Evolutionary conservation across 352 stramenopile genomes (phyloP).

Genomic region (Globisporangium yorkense): DNA sequence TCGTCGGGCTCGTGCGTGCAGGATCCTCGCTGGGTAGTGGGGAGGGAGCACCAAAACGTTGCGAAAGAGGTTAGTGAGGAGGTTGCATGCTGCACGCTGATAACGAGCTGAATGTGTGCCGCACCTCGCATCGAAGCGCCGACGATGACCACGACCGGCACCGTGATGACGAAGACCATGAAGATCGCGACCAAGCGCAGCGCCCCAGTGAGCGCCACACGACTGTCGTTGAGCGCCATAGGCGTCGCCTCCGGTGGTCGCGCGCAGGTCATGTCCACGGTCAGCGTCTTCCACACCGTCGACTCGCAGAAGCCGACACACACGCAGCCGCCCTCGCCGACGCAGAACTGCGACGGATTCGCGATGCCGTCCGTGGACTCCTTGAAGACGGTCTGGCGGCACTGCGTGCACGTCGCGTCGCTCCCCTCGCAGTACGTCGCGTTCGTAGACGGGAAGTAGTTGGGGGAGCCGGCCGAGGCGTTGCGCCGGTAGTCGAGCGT

Average conservation of each 20-base stretch:
- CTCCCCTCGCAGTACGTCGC: constrained; percentile 44
- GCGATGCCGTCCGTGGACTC: constrained; percentile 20
- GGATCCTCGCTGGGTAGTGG: background rate
- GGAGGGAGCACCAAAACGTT: background rate
- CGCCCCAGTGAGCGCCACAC: constrained; percentile 1
- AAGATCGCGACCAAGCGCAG: constrained; percentile 8
- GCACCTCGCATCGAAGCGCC: constrained; percentile 3
- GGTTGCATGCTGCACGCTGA: background rate
- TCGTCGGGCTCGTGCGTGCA: background rate
- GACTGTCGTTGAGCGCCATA: background rate
- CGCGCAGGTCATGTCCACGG: constrained; percentile 17
- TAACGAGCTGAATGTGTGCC: background rate
- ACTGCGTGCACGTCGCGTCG: constrained; percentile 21
- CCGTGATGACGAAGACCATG: constrained; percentile 7
- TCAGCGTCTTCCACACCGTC: constrained; percentile 15
- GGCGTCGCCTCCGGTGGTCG: constrained; percentile 11
- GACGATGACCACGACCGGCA: constrained; percentile 11
- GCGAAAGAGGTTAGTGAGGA: background rate
- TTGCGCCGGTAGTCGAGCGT: constrained; percentile 34
- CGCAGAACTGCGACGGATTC: constrained; percentile 16
- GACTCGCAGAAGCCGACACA: constrained; percentile 39
- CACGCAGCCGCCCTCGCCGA: constrained; percentile 20
- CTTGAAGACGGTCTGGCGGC: constrained; percentile 14
- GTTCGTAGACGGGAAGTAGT: constrained; percentile 59
- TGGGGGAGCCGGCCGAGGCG: constrained; percentile 16